Percentiles rank a stretch among this genome's conserved stretches.
Evolutionary conservation across 202 grass and related monocot species (phyloP).

Genomic region (Carex sylvatica): DNA sequence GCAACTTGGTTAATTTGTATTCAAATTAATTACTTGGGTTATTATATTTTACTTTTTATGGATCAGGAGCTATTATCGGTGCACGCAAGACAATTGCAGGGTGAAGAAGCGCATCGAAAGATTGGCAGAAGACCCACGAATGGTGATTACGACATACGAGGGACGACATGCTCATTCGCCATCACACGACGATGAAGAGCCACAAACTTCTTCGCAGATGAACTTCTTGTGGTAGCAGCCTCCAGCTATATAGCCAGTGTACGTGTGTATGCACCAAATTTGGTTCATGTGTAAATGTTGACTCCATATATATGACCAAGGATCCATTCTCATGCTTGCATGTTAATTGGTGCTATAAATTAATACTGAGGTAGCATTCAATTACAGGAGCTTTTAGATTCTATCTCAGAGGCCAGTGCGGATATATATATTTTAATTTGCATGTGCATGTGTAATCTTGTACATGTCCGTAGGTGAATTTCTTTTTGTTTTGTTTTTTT

Average conservation of each 20-base stretch:
- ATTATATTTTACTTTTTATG: neutral
- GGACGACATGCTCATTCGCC: constrained; percentile 81
- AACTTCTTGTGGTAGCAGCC: constrained; percentile 72
- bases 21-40: neutral
- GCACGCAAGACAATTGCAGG: constrained; percentile 79
- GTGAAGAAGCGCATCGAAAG: constrained; percentile 93
- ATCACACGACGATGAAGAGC: constrained; percentile 63
- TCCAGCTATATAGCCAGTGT: no score
- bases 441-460: neutral
- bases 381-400: constrained; percentile 1
- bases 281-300: neutral
- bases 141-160: constrained; percentile 96
- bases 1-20: neutral
- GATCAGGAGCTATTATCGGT: constrained; percentile 84
- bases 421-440: neutral
- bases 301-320: neutral
- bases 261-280: neutral
- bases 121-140: constrained; percentile 78
- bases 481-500: neutral
- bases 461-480: neutral
- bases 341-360: neutral
- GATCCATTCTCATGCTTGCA: neutral
- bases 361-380: neutral
- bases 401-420: neutral
- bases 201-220: constrained; percentile 49